Conservation (phyloP, 257 asterid species). For the Solanum chilense region DNA sequence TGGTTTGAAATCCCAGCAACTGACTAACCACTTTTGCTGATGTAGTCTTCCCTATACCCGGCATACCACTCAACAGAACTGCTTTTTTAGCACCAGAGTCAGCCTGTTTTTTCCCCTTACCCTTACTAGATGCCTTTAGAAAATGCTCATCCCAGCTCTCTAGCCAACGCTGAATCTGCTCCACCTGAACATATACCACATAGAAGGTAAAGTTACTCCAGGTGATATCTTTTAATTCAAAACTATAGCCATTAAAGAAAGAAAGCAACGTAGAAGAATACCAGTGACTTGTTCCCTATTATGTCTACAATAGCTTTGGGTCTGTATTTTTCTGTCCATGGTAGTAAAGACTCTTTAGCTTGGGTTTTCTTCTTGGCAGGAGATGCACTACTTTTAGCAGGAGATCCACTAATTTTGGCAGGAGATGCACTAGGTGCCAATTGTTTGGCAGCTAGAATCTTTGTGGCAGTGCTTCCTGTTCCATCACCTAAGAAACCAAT, state of each 20-base stretch:
- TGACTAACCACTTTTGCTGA: slow-evolving; percentile 87
- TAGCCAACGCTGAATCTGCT: slow-evolving; percentile 97
- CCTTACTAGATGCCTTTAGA: slow-evolving; percentile 48
- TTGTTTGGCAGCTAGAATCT: slow-evolving; percentile 32
- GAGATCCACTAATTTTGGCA: slow-evolving; percentile 3
- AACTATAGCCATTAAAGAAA: not conserved
- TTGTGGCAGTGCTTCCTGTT: not conserved
- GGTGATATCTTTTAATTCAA: not conserved
- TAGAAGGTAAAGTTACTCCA: not conserved
- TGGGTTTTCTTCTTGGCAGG: slow-evolving; percentile 32
- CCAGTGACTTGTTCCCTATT: slow-evolving; percentile 88
- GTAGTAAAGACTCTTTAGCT: slow-evolving; percentile 35
- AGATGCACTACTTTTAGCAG: slow-evolving; percentile 2
- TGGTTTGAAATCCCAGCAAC: slow-evolving; percentile 82
- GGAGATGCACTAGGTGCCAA: slow-evolving; percentile 21
- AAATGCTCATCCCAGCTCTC: slow-evolving; percentile 65
- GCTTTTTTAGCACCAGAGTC: slow-evolving; percentile 88
- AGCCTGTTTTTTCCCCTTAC: slow-evolving; percentile 72
- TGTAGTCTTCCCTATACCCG: slow-evolving; percentile 96
- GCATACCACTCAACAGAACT: slow-evolving; percentile 85
- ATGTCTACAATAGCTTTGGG: slow-evolving; percentile 75
- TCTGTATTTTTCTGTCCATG: slow-evolving; percentile 87
- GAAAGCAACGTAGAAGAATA: slow-evolving; percentile 22
- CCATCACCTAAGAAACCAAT: not conserved
- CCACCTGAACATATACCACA: slow-evolving; percentile 51